Evolutionary conservation across 2,329 filamentous ascomycete species (phyloP).

Genomic region (Botrytis aclada): DNA sequence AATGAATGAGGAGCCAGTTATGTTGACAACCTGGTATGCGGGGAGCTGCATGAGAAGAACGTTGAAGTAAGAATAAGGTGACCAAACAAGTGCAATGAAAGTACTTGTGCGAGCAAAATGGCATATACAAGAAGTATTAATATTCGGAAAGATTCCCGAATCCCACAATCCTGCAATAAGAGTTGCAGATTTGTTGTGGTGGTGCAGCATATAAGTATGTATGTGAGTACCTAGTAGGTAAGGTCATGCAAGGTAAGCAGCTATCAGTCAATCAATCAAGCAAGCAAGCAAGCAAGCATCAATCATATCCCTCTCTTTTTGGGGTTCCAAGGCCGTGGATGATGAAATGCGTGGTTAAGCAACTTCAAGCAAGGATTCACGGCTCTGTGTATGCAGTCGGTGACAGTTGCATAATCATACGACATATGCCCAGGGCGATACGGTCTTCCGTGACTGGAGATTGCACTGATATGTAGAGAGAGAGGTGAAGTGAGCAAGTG

Average conservation of each 20-base stretch:
- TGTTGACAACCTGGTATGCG: slow-evolving; percentile 14
- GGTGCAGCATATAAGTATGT: background rate
- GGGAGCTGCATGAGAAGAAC: slow-evolving; percentile 16
- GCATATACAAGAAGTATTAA: slow-evolving; percentile 7
- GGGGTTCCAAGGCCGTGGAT: slow-evolving; percentile 1
- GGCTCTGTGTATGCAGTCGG: slow-evolving; percentile 1
- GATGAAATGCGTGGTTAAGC: background rate
- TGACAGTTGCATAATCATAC: background rate
- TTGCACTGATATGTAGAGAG: background rate
- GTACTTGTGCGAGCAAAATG: slow-evolving; percentile 3
- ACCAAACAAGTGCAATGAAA: background rate
- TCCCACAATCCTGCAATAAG: slow-evolving; percentile 3
- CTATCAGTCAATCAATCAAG: background rate
- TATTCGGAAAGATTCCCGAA: slow-evolving; percentile 5
- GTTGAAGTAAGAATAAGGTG: slow-evolving; percentile 12
- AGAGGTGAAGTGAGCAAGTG: background rate
- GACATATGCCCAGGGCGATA: background rate
- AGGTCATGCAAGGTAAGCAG: background rate
- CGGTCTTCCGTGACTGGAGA: background rate
- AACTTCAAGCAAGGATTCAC: slow-evolving; percentile 4
- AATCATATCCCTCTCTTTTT: background rate
- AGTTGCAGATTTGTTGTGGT: slow-evolving; percentile 5
- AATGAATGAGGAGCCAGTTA: slow-evolving; percentile 13
- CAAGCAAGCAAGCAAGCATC: background rate
- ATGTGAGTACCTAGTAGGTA: background rate